phyloP scores from a whole-genome alignment of 2,329 filamentous ascomycete genomes.

The Sarocladium strictum region DNA sequence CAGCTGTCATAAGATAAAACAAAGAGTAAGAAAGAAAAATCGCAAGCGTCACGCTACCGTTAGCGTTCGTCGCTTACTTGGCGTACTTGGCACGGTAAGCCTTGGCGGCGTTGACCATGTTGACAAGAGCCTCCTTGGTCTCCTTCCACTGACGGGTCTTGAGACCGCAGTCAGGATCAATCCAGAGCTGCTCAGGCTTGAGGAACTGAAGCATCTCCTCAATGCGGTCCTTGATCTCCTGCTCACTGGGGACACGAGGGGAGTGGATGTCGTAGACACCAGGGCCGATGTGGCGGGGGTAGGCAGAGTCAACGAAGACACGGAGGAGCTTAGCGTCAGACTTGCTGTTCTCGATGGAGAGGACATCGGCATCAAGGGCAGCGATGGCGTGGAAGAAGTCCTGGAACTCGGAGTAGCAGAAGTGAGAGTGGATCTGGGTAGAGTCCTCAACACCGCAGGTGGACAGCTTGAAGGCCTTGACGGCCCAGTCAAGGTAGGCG shows the following conservation, averaged over 20 bases:
- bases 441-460: constrained; percentile 90
- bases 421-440: constrained; percentile 99
- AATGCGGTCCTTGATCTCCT: constrained; percentile 97
- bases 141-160: constrained; percentile 99
- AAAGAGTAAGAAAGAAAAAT: constrained; percentile 23
- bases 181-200: constrained; percentile 98
- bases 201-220: constrained; percentile 97
- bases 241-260: constrained; percentile 90
- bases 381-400: constrained; percentile 99
- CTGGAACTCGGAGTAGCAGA: constrained; percentile 99
- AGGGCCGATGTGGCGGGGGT: constrained; percentile 96
- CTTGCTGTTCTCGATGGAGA: constrained; percentile 99
- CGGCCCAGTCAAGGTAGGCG: constrained; percentile 94
- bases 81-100: constrained; percentile 86
- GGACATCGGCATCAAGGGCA: constrained; percentile 93
- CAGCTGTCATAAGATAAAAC: constrained; percentile 26
- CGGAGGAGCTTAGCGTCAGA: constrained; percentile 98
- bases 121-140: constrained; percentile 91
- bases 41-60: constrained; percentile 19
- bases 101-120: constrained; percentile 99
- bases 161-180: constrained; percentile 98
- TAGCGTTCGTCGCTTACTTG: constrained; percentile 41
- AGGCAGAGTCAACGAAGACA: constrained; percentile 96
- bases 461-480: constrained; percentile 95
- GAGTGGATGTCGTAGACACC: constrained; percentile 99